These are phyloP conservation scores for Samsoniella hepiali DNA, from an alignment of 2,329 filamentous ascomycete species.

Conservation along the genomic window DNA sequence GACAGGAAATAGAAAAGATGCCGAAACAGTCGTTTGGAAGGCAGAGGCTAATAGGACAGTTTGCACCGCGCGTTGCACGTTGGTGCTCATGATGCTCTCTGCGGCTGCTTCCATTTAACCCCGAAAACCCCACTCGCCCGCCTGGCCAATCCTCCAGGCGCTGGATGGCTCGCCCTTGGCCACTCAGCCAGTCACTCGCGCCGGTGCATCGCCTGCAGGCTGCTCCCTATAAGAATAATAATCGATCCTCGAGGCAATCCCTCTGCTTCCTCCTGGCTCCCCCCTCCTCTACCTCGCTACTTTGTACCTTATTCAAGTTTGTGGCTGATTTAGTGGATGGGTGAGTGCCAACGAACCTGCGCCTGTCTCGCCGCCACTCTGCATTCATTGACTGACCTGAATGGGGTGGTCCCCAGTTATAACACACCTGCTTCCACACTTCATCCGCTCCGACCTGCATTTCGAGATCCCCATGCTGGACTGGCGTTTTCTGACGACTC, in stretches of 20 bases:
- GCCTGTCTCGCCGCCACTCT: slow-evolving; percentile 8
- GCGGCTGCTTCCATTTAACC: neutral
- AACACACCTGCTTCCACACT: slow-evolving; percentile 15
- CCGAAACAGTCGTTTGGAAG: no score
- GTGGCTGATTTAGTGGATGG: slow-evolving; percentile 4
- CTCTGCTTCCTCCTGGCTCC: neutral
- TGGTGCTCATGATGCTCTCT: no score
- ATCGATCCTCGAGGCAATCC: neutral
- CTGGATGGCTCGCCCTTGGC: neutral
- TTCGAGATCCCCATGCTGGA: slow-evolving; percentile 16
- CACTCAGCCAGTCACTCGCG: neutral
- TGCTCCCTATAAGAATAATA: neutral
- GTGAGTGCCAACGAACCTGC: neutral
- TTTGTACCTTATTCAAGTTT: neutral
- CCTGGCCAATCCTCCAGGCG: neutral
- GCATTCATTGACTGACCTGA: slow-evolving; percentile 9
- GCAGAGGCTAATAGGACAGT: neutral
- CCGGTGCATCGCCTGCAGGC: neutral
- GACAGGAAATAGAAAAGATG: no score
- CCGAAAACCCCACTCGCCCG: neutral
- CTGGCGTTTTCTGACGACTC: slow-evolving; percentile 11
- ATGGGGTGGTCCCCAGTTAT: slow-evolving; percentile 7
- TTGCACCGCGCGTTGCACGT: neutral
- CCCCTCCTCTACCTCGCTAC: neutral
- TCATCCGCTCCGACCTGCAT: slow-evolving; percentile 11